A percentile compares a stretch with the other conserved stretches of the same genome.
Conservation (phyloP, 2,329 filamentous ascomycete genomes). For the Fusarium sp. region DNA sequence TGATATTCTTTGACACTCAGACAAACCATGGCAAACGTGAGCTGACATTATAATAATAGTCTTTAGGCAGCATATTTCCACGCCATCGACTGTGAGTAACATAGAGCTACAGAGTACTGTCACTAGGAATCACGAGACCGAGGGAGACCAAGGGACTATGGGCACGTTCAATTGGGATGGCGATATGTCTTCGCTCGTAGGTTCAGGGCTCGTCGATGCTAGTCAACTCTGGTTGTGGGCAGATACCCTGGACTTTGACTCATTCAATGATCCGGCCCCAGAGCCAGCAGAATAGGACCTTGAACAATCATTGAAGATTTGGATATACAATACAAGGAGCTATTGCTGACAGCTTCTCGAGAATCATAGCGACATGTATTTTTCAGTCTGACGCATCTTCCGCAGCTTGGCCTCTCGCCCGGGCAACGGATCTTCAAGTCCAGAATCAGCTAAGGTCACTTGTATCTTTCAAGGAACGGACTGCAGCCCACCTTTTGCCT, state of each 20-base stretch:
- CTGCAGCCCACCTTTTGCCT: slow-evolving; percentile 11
- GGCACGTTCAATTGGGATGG: background rate
- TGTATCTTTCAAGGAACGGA: rapidly evolving
- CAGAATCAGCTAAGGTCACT: background rate
- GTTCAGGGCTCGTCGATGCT: background rate
- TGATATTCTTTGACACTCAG: too few relatives aligned
- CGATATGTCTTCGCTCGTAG: background rate
- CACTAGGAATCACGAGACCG: rapidly evolving
- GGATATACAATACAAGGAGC: background rate
- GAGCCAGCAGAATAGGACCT: background rate
- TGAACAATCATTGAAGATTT: too few relatives aligned
- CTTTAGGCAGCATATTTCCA: background rate
- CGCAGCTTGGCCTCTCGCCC: slow-evolving; percentile 25
- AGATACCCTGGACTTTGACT: background rate
- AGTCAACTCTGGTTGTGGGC: background rate
- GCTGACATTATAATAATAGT: background rate
- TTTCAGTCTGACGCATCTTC: slow-evolving; percentile 15
- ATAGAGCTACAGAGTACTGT: rapidly evolving
- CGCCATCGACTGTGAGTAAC: rapidly evolving
- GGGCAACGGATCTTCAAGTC: slow-evolving; percentile 26
- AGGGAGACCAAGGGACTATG: background rate
- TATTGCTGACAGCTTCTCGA: rapidly evolving
- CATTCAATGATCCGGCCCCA: background rate
- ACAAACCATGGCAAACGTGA: background rate
- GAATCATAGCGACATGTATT: slow-evolving; percentile 8